Evolutionary conservation across 768 basidiomycete genomes (phyloP), one percentile per base, ranked within the genome.

Genomic region (Phaffia tasmanica): DNA sequence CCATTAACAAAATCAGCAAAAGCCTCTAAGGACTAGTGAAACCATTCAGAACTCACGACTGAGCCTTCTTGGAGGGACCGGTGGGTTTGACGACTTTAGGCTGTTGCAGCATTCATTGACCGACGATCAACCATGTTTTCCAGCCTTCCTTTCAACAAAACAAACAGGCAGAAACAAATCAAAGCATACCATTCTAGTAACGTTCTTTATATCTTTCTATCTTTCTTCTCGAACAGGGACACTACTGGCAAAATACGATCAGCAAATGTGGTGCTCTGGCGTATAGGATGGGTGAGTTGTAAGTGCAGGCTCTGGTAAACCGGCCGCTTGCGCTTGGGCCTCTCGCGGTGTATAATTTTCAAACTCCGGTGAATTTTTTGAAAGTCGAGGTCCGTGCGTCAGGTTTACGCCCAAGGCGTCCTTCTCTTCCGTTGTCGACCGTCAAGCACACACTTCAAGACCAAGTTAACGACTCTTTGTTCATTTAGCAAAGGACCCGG

Each of bases 1-100:
- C 35, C 35, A 42, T 11, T 5, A 11, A 42, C 35, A 42, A 42
- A 11, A 5, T 42, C 11, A 11, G 4, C 35, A 42, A 42, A 4
- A 11, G 35, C 11, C 35, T 42, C 35, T 11, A 42, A 42, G 35
- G 11, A 11, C 35, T 42, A 42, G 6, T 11, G 4, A 42, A 42
- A 42, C 35, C 35, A 11, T 5, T 5, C 35, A 5, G 35, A 42
- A 42, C 35, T 42, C 35, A 42, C 35, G 35, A 62, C 61, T 23
- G 27, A 29, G 56, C 35, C 63, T 64, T 64, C 63, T 64, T 64
- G 63, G 63, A 64, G 5, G 35, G 35, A 49, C 48, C 61, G 25
- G 61, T 62, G 48, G 61, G 21, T 27, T 48, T 25, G 27, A 19
- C 46, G 48, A 51, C 48, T 51, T 62, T 62, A 50, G 61, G 61